Evolutionary conservation across 805 yeast genomes (phyloP), one percentile per base, ranked within the genome.

Genomic region (Wickerhamiella cacticola): DNA sequence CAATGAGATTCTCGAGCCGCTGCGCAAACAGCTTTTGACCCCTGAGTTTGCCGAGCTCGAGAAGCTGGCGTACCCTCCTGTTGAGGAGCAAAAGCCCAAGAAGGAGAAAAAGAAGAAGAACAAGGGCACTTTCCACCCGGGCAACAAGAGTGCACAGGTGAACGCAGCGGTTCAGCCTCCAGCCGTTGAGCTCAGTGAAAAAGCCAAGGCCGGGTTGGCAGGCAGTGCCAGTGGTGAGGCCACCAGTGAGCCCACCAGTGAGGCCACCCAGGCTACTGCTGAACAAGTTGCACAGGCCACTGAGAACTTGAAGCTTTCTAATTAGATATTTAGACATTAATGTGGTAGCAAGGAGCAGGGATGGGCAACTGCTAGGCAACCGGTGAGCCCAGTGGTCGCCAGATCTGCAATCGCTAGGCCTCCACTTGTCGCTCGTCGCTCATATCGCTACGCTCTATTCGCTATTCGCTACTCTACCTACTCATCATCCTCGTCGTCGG

Each of bases 121-220:
- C 48, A 85, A 86, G 68, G 97, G 97, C 53, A 62, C 86, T n/a
- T 76, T 76, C 66, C 85, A 82, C 73, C 96, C 96, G 36, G 95
- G 94, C 56, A 45, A 31, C 16, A 31, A 31, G 10, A 31, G 16
- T 19, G 16, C n/a, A 19, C 10, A 6, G n/a, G 36, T 3, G 5
- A 4, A 10, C 5, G 36, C 9, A 25, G 28, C 28, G 9, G 7
- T 10, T 38, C 15, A 10, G 10, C 28, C 28, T 10, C 9, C 28
- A 25, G 28, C 28, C 28, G 28, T 10, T 25, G n/a, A n/a, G n/a
- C n/a, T n/a, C n/a, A n/a, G n/a, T n/a, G n/a, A n/a, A n/a, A n/a
- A 22, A 4, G 49, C 21, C 22, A 15, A 33, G 34, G 45, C 33
- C 28, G 18, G 22, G n/a, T 40, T 23, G 34, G 35, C 13, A 39